Conservation (phyloP, 495 filamentous ascomycete genomes). For the Neurospora discreta region DNA sequence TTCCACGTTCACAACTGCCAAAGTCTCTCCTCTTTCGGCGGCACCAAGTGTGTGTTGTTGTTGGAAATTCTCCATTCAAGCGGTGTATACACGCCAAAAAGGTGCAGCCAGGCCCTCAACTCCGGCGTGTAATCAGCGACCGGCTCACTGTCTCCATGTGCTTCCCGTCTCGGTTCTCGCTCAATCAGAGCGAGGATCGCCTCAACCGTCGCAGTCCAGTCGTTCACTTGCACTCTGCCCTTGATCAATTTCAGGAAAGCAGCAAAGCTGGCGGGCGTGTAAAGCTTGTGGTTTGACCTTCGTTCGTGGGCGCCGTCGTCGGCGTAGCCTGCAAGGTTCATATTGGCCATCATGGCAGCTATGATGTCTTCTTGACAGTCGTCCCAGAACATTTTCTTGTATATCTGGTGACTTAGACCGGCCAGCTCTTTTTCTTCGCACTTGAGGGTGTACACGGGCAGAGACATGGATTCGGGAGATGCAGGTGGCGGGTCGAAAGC, state of each 20-base stretch:
- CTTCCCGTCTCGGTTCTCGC: neutral
- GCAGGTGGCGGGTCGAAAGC: slow-evolving; percentile 3
- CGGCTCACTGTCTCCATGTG: neutral
- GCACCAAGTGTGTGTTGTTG: neutral
- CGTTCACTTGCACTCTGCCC: neutral
- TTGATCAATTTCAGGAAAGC: neutral
- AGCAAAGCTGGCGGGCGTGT: neutral
- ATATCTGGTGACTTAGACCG: neutral
- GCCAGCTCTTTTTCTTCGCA: neutral
- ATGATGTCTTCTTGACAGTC: neutral
- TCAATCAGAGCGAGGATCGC: neutral
- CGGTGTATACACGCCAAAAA: neutral
- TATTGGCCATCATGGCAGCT: neutral
- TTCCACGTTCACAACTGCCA: slow-evolving; percentile 9
- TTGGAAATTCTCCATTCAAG: neutral
- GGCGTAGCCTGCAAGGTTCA: neutral
- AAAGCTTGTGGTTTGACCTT: neutral
- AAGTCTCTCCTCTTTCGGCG: neutral
- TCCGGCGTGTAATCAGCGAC: neutral
- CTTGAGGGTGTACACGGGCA: neutral
- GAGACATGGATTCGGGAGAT: neutral
- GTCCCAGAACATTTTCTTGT: slow-evolving; percentile 2
- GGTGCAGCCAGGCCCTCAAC: neutral
- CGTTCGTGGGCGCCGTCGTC: neutral
- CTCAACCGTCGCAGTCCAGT: neutral